Conservation (phyloP, 106 monocot genomes). For the Agapanthus africanus region DNA sequence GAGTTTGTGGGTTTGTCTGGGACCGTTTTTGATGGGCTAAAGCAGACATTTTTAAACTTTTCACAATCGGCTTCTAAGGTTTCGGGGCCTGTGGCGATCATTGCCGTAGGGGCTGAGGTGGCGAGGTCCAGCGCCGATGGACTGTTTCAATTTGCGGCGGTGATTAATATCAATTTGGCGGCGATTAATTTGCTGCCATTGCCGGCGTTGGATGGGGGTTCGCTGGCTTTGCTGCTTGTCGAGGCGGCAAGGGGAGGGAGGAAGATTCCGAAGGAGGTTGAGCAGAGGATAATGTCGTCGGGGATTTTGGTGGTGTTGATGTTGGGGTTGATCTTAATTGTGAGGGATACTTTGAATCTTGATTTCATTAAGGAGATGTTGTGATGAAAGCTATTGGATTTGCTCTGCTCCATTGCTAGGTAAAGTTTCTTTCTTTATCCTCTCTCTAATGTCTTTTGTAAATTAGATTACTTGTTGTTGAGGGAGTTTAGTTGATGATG, state of each 20-base stretch:
- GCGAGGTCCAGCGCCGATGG: constrained; percentile 77
- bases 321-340: constrained; percentile 78
- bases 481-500: too few species aligned
- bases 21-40: constrained; percentile 69
- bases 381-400: background rate
- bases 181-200: constrained; percentile 86
- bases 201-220: constrained; percentile 87
- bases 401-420: too few species aligned
- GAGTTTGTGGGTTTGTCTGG: constrained; percentile 45
- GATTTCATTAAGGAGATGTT: constrained; percentile 91
- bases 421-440: too few species aligned
- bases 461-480: too few species aligned
- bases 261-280: constrained; percentile 83
- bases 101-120: constrained; percentile 87
- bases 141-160: constrained; percentile 82
- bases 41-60: constrained; percentile 84
- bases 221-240: constrained; percentile 63
- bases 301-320: constrained; percentile 63
- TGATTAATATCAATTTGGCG: constrained; percentile 81
- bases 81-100: constrained; percentile 90
- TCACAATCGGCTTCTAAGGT: constrained; percentile 81
- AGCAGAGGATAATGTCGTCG: constrained; percentile 85
- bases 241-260: constrained; percentile 83
- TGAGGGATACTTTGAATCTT: constrained; percentile 82
- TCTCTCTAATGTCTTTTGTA: too few species aligned